Conservation (phyloP, 805 yeast genomes). For the Barnettozyma botsteinii region DNA sequence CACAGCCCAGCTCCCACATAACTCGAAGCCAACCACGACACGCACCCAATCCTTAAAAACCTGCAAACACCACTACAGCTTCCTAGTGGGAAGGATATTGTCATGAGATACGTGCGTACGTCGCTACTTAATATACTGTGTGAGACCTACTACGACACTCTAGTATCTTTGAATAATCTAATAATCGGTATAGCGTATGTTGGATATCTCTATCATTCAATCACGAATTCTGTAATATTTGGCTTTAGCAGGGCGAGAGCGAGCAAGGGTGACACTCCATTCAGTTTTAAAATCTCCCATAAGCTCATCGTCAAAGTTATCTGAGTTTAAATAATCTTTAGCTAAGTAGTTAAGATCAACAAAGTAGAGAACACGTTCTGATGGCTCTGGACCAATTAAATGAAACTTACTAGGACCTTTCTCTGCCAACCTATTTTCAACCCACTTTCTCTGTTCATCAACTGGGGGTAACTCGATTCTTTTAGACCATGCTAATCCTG, state of each 20-base stretch:
- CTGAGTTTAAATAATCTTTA: background rate
- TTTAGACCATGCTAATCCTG: constrained; percentile 18
- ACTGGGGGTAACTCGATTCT: constrained; percentile 26
- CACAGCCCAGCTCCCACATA: no score
- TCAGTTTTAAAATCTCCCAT: background rate
- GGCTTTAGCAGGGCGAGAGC: background rate
- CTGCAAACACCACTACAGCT: no score
- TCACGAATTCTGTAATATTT: background rate
- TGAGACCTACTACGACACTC: no score
- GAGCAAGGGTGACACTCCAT: background rate
- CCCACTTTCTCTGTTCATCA: constrained; percentile 29
- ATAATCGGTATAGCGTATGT: no score
- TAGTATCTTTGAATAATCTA: no score
- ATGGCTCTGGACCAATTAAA: background rate
- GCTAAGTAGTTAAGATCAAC: background rate
- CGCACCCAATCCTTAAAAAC: no score
- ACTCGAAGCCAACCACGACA: no score
- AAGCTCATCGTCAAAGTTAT: background rate
- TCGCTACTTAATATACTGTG: no score
- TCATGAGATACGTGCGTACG: no score
- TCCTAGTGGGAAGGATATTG: no score
- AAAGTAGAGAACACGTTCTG: background rate
- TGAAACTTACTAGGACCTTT: background rate
- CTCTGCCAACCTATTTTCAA: background rate
- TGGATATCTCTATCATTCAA: no score